These are phyloP conservation scores for Gyromitra esculenta DNA, from an alignment of 2,329 filamentous ascomycete species.

Conservation along the genomic window DNA sequence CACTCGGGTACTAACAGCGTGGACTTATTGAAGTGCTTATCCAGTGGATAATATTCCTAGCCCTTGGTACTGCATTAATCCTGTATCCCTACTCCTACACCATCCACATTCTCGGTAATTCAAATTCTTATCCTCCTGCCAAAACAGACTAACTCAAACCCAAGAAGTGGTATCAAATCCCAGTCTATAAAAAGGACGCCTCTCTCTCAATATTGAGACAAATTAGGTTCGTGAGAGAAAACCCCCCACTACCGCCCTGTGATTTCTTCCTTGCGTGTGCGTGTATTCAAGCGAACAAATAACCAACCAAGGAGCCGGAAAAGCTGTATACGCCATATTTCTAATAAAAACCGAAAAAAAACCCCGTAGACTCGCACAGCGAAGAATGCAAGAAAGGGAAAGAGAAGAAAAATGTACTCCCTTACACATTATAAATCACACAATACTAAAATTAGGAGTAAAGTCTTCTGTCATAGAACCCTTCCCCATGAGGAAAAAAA, in stretches of 20 bases:
- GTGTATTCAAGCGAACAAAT: neutral
- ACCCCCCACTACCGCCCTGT: neutral
- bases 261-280: neutral
- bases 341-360: neutral
- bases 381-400: neutral
- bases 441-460: neutral
- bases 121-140: neutral
- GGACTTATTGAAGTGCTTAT: neutral
- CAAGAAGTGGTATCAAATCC: neutral
- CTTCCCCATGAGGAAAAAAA: neutral
- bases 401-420: neutral
- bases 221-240: neutral
- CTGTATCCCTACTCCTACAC: neutral
- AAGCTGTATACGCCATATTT: neutral
- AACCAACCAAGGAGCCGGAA: neutral
- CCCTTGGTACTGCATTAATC: neutral
- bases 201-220: neutral
- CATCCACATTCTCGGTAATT: neutral
- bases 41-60: neutral
- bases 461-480: neutral
- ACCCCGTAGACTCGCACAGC: neutral
- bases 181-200: neutral
- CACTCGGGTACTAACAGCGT: neutral
- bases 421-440: neutral
- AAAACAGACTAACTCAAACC: neutral